Evolutionary conservation across 192 early-diverging fungal genomes (phyloP).

Genomic region (Pecoramyces ruminantium): DNA sequence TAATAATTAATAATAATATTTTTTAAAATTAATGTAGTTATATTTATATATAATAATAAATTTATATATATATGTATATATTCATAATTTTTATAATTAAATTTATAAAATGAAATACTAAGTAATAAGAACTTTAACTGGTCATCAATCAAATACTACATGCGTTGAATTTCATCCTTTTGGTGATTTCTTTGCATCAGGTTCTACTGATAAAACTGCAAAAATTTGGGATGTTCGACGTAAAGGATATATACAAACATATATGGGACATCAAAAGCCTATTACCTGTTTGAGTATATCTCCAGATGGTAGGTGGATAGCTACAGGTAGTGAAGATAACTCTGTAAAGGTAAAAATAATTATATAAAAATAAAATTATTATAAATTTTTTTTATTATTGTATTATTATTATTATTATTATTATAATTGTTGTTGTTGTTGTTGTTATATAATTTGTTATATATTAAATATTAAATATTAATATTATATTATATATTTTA

Average conservation of each 20-base stretch:
- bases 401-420: too few relatives aligned
- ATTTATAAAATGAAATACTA: too few relatives aligned
- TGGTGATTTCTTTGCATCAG: constrained; percentile 49
- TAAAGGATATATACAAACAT: constrained; percentile 45
- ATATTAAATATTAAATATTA: too few relatives aligned
- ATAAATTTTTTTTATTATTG: too few relatives aligned
- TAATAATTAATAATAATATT: too few relatives aligned
- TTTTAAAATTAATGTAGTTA: too few relatives aligned
- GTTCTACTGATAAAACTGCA: constrained; percentile 25
- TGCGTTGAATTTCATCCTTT: constrained; percentile 43
- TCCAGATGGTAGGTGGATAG: constrained; percentile 44
- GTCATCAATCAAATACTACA: constrained; percentile 18
- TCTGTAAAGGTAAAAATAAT: neutral
- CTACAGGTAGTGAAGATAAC: neutral
- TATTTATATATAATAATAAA: too few relatives aligned
- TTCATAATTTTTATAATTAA: neutral
- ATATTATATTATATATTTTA: too few relatives aligned
- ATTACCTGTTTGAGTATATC: constrained; percentile 24
- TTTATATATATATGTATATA: too few relatives aligned
- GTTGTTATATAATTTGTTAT: too few relatives aligned
- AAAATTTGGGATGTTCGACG: constrained; percentile 46
- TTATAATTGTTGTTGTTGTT: too few relatives aligned
- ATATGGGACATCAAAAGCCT: constrained; percentile 15
- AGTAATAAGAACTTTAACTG: constrained; percentile 35
- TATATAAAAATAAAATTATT: neutral